Evolutionary conservation across 495 filamentous ascomycete species (phyloP), one percentile per base, ranked within the genome.

Genomic region (Platismatia glauca): DNA sequence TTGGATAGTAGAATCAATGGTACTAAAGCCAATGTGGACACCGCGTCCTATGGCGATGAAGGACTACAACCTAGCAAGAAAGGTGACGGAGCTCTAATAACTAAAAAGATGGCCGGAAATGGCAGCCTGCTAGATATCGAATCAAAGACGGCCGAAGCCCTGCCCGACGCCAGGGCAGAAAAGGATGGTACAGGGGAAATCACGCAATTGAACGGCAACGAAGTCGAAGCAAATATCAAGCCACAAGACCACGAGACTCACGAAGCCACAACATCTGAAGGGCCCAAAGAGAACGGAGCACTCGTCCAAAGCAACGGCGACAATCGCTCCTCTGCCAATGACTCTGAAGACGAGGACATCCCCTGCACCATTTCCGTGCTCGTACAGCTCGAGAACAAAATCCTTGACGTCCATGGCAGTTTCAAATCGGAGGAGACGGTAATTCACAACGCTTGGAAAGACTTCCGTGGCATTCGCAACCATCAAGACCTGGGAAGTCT

Each of bases 401-500:
- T 83, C 15, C 46, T 81, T 12, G 71, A 76, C 57, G 67, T 76
- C 34, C 79, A 83, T 57, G 75, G 76, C 5, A 74, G 78, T 24
- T 61, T 75, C 13, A 41, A 65, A 15, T 37, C 55, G 1, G 61
- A 50, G 13, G 50, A 68, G 4, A 44, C 64, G n/a, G 67, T 69
- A 0, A 73, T 71, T 50, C 68, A 70, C 1, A 83, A 81, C 71
- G 68, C 78, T 8, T 84, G 81, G 81, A 81, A 82, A 63, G 70
- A 74, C 38, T 64, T 82, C 48, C 79, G 81, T 8, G 77, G 73
- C 53, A 76, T 75, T 38, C 73, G 81, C 31, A 69, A 79, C 37
- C 81, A 84, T 38, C 81, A 84, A 69, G 82, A 83, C 58, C 78
- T 83, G 65, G 82, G 81, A 9, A 78, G 71, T 58, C 72, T 83